phyloP scores from a whole-genome alignment of 352 stramenopile genomes.

The Phytophthora uliginosa region DNA sequence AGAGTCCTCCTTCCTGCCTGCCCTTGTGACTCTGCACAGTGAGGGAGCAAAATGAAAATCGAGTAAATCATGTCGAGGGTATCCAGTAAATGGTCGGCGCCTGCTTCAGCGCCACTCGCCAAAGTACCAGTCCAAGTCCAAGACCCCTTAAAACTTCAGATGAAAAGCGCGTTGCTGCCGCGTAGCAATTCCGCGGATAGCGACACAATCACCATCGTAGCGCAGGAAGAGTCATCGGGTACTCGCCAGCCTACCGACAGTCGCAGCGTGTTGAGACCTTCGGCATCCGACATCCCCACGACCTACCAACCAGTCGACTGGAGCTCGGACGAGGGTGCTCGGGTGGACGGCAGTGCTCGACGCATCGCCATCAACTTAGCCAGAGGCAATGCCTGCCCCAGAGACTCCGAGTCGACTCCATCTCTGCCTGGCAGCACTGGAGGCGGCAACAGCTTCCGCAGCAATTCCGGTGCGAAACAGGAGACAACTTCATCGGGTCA shows the following conservation, averaged over 20 bases:
- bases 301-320: constrained; percentile 30
- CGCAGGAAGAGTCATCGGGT: constrained; percentile 2
- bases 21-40: constrained; percentile 10
- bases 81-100: constrained; percentile 18
- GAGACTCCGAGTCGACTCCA: neutral
- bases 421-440: constrained; percentile 15
- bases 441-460: constrained; percentile 36
- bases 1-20: neutral
- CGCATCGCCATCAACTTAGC: constrained; percentile 36
- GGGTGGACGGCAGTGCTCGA: constrained; percentile 33
- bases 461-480: constrained; percentile 22
- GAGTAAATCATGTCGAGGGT: constrained; percentile 1
- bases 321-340: constrained; percentile 31
- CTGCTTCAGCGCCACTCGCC: constrained; percentile 10
- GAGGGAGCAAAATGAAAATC: constrained; percentile 33
- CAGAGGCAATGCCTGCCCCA: neutral
- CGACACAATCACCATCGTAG: constrained; percentile 29
- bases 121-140: constrained; percentile 20
- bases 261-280: constrained; percentile 14
- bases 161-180: constrained; percentile 16
- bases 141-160: constrained; percentile 3
- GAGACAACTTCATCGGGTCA: constrained; percentile 17
- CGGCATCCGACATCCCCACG: constrained; percentile 16
- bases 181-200: constrained; percentile 7
- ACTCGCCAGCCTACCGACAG: neutral